Base-by-base conservation (phyloP, 2,329 filamentous ascomycete species). In the Sordariomycetes sp. region DNA sequence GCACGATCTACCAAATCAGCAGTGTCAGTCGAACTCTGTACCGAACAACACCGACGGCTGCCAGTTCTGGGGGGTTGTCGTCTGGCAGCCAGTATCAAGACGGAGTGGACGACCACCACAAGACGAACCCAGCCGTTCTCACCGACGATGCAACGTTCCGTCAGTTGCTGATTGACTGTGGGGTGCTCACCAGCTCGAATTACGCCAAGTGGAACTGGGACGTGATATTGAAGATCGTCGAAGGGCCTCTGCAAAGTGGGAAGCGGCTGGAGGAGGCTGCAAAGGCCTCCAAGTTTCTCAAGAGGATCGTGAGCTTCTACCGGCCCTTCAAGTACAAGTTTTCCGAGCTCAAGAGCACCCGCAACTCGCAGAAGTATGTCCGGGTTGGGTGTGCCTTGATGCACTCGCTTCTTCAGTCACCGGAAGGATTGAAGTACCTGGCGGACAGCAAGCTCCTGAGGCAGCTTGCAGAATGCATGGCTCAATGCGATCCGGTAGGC, bases 131-230 rank as follows among this genome's bases (percentile, higher is more conserved):
- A 25, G 72, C 76, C 4, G 64, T 78, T 2, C 67, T 73, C 2
- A 79, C 79, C 53, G 79, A 87, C 61, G 84, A 87, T 64, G 78
- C 80, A 11, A 82, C 81, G 0, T 87, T 87, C 64, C 79, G 84
- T 22, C 82, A 86, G 65, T 71, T 86, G 2, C 67, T 86, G 32
- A 75, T 91, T 20, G 89, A 97, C 61, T 94, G 90, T 3, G 86
- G 90, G 58, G 90, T 99, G 2, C 76, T 97, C 53, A 89, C 87
- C 62, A 94, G 89, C 60, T 90, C 90, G 61, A 97, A 96, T 64
- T 96, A 89, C 66, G 79, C 85, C 46, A 99, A 99, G 70, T 99
- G 94, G 94, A 93, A 96, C 68, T 99, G 95, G 94, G 90, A 96
- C 61, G 77, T 96, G 43, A 91, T 99, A 50, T 81, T 92, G 60